Evolutionary conservation across 805 yeast species (phyloP).

Genomic region (Wickerhamiella cacticola): DNA sequence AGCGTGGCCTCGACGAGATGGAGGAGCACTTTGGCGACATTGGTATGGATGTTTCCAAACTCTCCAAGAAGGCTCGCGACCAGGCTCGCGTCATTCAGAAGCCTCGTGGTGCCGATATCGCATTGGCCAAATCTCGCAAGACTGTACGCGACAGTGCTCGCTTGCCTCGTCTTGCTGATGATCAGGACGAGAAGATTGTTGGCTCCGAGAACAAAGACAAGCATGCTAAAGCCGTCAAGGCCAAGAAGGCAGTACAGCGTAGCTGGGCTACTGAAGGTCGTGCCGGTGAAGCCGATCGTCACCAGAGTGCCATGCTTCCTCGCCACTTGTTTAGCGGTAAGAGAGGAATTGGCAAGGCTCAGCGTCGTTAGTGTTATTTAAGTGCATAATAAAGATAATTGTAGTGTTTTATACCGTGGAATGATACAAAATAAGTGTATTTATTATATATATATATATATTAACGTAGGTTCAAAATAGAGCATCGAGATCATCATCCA

Average conservation of each 20-base stretch:
- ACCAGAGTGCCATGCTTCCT: constrained; percentile 69
- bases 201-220: constrained; percentile 36
- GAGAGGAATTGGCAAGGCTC: constrained; percentile 89
- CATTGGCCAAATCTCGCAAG: constrained; percentile 43
- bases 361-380: constrained; percentile 49
- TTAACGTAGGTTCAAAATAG: constrained; percentile 9
- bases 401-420: not conserved
- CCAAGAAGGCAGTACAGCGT: constrained; percentile 82
- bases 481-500: constrained; percentile 13
- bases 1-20: constrained; percentile 53
- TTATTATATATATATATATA: too few relatives aligned
- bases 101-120: constrained; percentile 65
- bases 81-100: constrained; percentile 22
- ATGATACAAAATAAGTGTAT: not conserved
- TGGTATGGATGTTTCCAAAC: constrained; percentile 72
- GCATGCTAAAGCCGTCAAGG: constrained; percentile 74
- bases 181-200: constrained; percentile 47
- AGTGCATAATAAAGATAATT: constrained; percentile 1
- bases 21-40: constrained; percentile 79
- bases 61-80: constrained; percentile 42
- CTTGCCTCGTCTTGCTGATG: constrained; percentile 54
- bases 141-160: constrained; percentile 29
- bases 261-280: constrained; percentile 86
- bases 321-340: constrained; percentile 94
- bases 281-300: constrained; percentile 94